phyloP scores from a whole-genome alignment of 768 basidiomycete genomes.

The Rhodotorula toruloides region DNA sequence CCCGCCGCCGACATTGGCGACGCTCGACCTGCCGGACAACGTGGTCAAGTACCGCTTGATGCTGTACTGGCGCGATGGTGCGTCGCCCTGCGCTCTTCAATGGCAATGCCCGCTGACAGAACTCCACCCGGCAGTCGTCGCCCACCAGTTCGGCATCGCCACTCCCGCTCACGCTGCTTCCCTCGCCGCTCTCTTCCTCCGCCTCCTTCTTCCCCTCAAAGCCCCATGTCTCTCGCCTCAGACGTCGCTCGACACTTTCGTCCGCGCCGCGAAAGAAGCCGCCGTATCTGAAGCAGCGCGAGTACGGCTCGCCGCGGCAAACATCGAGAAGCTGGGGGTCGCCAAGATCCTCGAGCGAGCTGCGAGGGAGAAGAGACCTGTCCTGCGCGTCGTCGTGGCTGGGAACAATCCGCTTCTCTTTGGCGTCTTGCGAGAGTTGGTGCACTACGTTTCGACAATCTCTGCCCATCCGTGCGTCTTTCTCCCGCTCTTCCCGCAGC shows the following conservation, averaged over 20 bases:
- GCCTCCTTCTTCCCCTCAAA: not conserved
- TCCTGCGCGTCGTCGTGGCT: not conserved
- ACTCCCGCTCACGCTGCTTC: not conserved
- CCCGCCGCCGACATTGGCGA: not conserved
- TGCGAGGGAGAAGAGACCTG: conserved; percentile 1
- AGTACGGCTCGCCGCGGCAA: not conserved
- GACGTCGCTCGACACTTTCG: not conserved
- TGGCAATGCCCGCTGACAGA: not conserved
- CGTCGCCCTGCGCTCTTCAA: not conserved
- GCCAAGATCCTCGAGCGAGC: conserved; percentile 8
- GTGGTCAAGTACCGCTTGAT: conserved; percentile 9
- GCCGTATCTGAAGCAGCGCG: not conserved
- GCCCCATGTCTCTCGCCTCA: not conserved
- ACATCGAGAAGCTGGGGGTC: conserved; percentile 1
- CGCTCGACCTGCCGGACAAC: not conserved
- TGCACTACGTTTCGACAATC: conserved; percentile 11
- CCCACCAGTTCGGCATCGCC: not conserved
- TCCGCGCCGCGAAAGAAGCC: not conserved
- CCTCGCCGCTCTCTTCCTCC: conserved; percentile 1
- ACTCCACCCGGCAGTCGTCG: not conserved
- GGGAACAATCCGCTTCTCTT: not conserved
- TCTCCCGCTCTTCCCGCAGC: too few relatives aligned
- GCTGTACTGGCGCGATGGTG: not conserved
- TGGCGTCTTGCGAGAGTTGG: conserved; percentile 6
- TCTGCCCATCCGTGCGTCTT: conserved; percentile 6